Evolutionary conservation across 1,139 yeast genomes (phyloP).

Genomic region (Wickerhamomyces sp.): DNA sequence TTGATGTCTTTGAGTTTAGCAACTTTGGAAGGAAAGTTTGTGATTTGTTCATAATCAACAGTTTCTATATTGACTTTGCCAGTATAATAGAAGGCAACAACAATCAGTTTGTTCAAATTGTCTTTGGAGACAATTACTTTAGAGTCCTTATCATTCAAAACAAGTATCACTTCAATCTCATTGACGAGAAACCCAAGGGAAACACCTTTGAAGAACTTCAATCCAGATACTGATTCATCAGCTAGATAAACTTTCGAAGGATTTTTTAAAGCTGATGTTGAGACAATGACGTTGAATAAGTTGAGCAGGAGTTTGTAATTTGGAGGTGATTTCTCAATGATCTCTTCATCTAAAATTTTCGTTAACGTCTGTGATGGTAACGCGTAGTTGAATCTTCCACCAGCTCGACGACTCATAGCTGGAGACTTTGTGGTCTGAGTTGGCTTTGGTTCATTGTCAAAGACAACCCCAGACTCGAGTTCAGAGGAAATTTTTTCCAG

Average conservation of each 20-base stretch:
- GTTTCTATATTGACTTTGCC: not conserved
- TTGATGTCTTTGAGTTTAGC: not conserved
- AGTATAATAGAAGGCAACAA: not conserved
- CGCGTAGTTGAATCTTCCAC: not conserved
- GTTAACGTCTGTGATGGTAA: not conserved
- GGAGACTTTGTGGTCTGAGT: not conserved
- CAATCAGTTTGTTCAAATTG: not conserved
- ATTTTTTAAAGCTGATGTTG: not conserved
- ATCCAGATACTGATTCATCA: not conserved
- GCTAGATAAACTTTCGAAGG: not conserved
- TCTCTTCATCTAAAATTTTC: not conserved
- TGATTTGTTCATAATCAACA: not conserved
- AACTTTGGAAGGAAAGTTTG: not conserved
- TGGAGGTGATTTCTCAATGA: not conserved
- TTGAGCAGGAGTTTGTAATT: not conserved
- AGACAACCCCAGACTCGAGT: not conserved
- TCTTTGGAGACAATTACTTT: not conserved
- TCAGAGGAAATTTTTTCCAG: not conserved
- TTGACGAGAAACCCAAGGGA: not conserved
- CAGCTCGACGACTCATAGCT: not conserved
- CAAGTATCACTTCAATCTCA: not conserved
- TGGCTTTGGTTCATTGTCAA: not conserved
- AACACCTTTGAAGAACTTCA: not conserved
- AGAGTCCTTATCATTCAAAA: not conserved
- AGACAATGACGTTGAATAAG: not conserved